phyloP scores from a whole-genome alignment of 1,284 basidiomycete species.

The Moesziomyces sp. region DNA sequence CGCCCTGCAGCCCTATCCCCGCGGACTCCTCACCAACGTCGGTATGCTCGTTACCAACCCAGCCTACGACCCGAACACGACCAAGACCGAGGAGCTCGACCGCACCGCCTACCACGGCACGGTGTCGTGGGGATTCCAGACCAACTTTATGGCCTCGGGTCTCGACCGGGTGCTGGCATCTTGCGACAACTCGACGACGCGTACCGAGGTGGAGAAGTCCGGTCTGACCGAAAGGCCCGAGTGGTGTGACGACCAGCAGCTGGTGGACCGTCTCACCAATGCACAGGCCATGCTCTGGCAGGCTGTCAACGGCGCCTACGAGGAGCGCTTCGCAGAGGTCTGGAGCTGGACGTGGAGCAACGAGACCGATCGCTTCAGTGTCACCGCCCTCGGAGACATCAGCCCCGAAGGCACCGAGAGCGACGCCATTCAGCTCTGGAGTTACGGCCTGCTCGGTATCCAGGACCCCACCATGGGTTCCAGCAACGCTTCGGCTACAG shows the following conservation, averaged over 20 bases:
- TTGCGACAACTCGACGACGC: slow-evolving; percentile 60
- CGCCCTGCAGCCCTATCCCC: slow-evolving; percentile 70
- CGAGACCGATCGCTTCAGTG: slow-evolving; percentile 22
- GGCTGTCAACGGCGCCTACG: slow-evolving; percentile 68
- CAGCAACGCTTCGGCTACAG: not conserved
- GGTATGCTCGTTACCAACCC: slow-evolving; percentile 71
- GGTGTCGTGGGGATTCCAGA: slow-evolving; percentile 71
- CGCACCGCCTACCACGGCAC: slow-evolving; percentile 71
- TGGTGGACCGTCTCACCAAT: slow-evolving; percentile 64
- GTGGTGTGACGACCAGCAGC: slow-evolving; percentile 69
- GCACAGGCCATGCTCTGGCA: slow-evolving; percentile 70
- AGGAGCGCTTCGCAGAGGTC: slow-evolving; percentile 47
- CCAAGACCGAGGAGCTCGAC: slow-evolving; percentile 68
- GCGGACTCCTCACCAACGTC: slow-evolving; percentile 70
- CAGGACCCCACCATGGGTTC: slow-evolving; percentile 57
- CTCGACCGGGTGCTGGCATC: slow-evolving; percentile 69
- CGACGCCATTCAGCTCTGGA: slow-evolving; percentile 69
- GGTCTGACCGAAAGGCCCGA: slow-evolving; percentile 48
- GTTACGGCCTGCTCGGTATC: slow-evolving; percentile 68
- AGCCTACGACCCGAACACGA: slow-evolving; percentile 69
- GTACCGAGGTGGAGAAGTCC: slow-evolving; percentile 35
- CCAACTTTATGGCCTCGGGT: slow-evolving; percentile 70
- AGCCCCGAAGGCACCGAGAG: slow-evolving; percentile 67
- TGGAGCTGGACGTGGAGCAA: slow-evolving; percentile 43
- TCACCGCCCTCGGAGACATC: slow-evolving; percentile 34